A percentile compares a stretch with the other conserved stretches of the same genome.
Conservation (phyloP, 2,329 filamentous ascomycete species). For the Pseudocercospora pini-densiflorae region DNA sequence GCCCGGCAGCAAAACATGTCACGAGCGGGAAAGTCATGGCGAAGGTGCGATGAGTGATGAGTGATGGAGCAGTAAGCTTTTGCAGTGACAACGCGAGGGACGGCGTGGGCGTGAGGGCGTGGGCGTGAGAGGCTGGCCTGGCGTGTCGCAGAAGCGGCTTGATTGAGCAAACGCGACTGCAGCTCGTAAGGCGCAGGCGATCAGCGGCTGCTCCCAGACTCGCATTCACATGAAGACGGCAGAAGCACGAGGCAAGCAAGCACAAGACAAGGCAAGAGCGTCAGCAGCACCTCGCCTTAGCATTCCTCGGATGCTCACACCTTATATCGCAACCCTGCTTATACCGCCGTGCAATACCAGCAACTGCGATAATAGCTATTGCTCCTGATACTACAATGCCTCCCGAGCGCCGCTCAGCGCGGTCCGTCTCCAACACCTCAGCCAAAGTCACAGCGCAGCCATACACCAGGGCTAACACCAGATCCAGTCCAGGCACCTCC, state of each 20-base stretch:
- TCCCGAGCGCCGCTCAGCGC: conserved; percentile 38
- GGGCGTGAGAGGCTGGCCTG: neutral
- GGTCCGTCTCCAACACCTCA: conserved; percentile 30
- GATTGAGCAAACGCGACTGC: neutral
- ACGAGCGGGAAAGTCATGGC: neutral
- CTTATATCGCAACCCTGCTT: conserved; percentile 8
- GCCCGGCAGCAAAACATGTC: neutral
- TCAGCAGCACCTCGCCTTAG: neutral
- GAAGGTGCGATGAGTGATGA: neutral
- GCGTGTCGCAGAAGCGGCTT: neutral
- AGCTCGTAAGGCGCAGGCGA: neutral
- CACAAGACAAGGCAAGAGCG: neutral
- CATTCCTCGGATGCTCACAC: conserved; percentile 13
- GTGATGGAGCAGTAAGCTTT: conserved; percentile 8
- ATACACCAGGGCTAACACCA: conserved; percentile 35
- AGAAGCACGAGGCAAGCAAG: neutral
- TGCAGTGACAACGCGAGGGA: neutral
- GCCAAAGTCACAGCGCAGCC: conserved; percentile 29
- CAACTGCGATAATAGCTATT: neutral
- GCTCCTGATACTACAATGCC: conserved; percentile 34
- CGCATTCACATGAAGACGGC: neutral
- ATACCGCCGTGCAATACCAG: neutral
- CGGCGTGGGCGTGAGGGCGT: neutral
- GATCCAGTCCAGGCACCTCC: conserved; percentile 27
- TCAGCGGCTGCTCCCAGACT: neutral